Evolutionary conservation across 2,329 filamentous ascomycete species (phyloP).

Genomic region (Phaeosphaeriaceae sp.): DNA sequence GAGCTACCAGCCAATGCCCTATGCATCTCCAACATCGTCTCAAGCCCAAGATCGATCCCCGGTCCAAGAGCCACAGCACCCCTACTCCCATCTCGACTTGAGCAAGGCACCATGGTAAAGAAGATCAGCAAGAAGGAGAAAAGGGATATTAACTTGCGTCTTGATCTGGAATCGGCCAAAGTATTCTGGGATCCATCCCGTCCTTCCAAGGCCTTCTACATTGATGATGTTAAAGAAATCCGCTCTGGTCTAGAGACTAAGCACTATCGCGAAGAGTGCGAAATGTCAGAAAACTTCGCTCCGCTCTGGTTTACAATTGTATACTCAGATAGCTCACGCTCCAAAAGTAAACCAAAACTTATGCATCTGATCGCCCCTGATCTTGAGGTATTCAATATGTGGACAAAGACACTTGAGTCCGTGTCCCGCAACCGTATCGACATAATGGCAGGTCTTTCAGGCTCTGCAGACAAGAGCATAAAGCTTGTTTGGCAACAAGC

Average conservation of each 20-base stretch:
- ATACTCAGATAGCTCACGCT: constrained; percentile 78
- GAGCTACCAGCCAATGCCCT: constrained; percentile 48
- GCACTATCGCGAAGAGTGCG: constrained; percentile 87
- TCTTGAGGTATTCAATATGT: constrained; percentile 73
- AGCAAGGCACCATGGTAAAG: constrained; percentile 76
- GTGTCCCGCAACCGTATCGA: constrained; percentile 87
- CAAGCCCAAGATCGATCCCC: constrained; percentile 46
- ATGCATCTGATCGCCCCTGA: constrained; percentile 87
- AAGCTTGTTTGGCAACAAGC: constrained; percentile 85
- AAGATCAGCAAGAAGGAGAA: constrained; percentile 87
- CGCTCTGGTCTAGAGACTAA: constrained; percentile 81
- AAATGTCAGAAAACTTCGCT: constrained; percentile 70
- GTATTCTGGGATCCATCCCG: constrained; percentile 85
- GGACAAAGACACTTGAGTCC: constrained; percentile 83
- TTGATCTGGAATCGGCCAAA: constrained; percentile 84
- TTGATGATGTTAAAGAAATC: constrained; percentile 94
- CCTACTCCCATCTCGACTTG: constrained; percentile 76
- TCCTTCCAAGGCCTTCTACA: constrained; percentile 83
- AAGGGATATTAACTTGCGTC: constrained; percentile 73
- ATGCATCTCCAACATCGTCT: constrained; percentile 46
- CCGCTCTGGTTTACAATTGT: constrained; percentile 87
- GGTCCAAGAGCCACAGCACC: constrained; percentile 64
- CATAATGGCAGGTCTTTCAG: constrained; percentile 86
- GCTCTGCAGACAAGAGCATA: constrained; percentile 76
- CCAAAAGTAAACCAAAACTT: constrained; percentile 76